phyloP scores from a whole-genome alignment of 306 rosid genomes.

The Pueraria montana region DNA sequence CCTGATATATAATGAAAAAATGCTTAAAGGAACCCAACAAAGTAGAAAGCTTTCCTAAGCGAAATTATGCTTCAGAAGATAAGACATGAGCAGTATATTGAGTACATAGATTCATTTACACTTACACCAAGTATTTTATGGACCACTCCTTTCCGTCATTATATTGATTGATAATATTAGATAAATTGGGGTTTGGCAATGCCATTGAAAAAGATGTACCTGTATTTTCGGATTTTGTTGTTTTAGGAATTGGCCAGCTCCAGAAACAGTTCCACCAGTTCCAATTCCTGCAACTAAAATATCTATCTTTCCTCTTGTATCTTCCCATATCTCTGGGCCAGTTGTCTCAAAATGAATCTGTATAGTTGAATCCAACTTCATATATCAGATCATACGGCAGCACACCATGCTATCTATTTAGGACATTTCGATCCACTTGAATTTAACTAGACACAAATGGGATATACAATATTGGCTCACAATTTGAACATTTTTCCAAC shows the following conservation, averaged over 20 bases:
- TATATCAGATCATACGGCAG: constrained; percentile 36
- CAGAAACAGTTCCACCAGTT: constrained; percentile 98
- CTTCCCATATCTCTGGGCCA: constrained; percentile 99
- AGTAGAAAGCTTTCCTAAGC: constrained; percentile 38
- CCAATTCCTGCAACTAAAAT: constrained; percentile 97
- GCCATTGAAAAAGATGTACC: constrained; percentile 56
- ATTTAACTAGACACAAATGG: constrained; percentile 20
- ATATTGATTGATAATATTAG: constrained; percentile 28
- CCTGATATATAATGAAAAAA: constrained; percentile 61
- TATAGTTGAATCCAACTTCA: constrained; percentile 51
- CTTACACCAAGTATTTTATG: not conserved
- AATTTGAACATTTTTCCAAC: constrained; percentile 38
- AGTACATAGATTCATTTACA: constrained; percentile 23
- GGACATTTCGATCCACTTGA: constrained; percentile 41
- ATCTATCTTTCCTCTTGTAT: constrained; percentile 94
- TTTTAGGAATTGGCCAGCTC: constrained; percentile 85
- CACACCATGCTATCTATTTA: constrained; percentile 35
- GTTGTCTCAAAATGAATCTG: constrained; percentile 98
- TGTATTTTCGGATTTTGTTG: constrained; percentile 82
- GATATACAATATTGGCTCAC: constrained; percentile 22
- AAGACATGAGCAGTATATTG: constrained; percentile 24
- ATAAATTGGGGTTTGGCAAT: constrained; percentile 5
- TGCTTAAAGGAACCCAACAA: constrained; percentile 30
- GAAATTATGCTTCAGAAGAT: constrained; percentile 19
- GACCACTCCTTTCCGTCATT: constrained; percentile 25